Conservation (phyloP, 1,139 yeast species). For the Kazachstania sp. region DNA sequence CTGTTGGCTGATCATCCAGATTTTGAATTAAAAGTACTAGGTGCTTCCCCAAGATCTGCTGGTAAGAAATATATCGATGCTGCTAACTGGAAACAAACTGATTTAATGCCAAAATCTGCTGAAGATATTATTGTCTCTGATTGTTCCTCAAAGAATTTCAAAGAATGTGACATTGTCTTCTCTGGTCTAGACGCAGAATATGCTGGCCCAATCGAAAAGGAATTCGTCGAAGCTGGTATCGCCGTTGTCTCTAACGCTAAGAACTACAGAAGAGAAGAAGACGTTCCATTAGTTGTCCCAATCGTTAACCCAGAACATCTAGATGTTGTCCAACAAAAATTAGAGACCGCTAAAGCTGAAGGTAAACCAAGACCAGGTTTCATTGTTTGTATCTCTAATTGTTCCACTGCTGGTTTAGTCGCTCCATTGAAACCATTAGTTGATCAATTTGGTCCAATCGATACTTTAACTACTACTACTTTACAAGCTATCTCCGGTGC, state of each 20-base stretch:
- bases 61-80: constrained; percentile 83
- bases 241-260: constrained; percentile 91
- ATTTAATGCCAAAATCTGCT: constrained; percentile 63
- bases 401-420: constrained; percentile 96
- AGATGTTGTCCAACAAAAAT: constrained; percentile 58
- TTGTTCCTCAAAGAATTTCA: constrained; percentile 68
- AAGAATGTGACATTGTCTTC: constrained; percentile 87
- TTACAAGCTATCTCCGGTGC: constrained; percentile 98
- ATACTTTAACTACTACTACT: constrained; percentile 80
- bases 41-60: constrained; percentile 92
- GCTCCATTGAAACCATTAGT: constrained; percentile 93
- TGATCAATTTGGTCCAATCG: constrained; percentile 82
- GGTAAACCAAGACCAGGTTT: constrained; percentile 62
- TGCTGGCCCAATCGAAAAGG: constrained; percentile 89
- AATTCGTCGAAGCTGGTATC: constrained; percentile 70
- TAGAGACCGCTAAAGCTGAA: constrained; percentile 44
- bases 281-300: constrained; percentile 91
- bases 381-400: constrained; percentile 90
- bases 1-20: constrained; percentile 82
- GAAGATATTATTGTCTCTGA: constrained; percentile 58
- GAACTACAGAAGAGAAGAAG: constrained; percentile 80
- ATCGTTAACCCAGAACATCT: constrained; percentile 93
- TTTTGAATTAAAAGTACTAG: constrained; percentile 74
- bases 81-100: constrained; percentile 91
- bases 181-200: constrained; percentile 90